Evolutionary conservation across 305 asterid species (phyloP), one percentile per base, ranked within the genome.

Genomic region (Petunia hybrid): DNA sequence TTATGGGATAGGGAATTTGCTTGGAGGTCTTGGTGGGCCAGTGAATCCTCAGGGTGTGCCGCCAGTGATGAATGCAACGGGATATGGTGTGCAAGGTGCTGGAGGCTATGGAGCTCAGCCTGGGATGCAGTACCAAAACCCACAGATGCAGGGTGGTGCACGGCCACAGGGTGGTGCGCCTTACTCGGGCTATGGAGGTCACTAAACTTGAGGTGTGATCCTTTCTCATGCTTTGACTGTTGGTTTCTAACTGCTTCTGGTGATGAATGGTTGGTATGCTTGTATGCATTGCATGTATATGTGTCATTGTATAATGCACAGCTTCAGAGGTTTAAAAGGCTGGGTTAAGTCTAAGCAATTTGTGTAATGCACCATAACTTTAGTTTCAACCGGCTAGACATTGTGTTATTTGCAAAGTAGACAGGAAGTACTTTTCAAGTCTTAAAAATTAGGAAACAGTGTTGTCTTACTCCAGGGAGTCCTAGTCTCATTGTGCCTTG

Each of bases 101-200:
- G 87, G 89, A 60, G 90, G 89, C 70, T 93, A 92, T 88, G 95
- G 92, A 78, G 88, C 87, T 81, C 97, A 88, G 82, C 89, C 91
- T 3, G 95, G 90, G 64, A 80, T 88, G 89, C 97, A 89, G 83
- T 93, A 95, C 83, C 92, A 83, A 79, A 93, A 94, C 86, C 92
- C 84, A 0, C 97, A 92, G 88, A 95, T 92, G 91, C 98, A 91
- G 83, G 95, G 97, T 66, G 92, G 93, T 16, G 89, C 84, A 43
- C 84, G 97, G 85, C 97, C 97, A 1, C 95, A 95, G 82, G 97
- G 98, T 85, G 97, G 97, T 86, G 93, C 93, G 1, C 93, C 94
- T 60, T 94, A 93, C 92, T 90, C 92, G 89, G 97, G 98, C 56
- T 95, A 89, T 79, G 78, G 82, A 64, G 97, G 97, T 83, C 95